phyloP scores from a whole-genome alignment of 176 grass and related monocot species.

The Phoenix dactylifera region DNA sequence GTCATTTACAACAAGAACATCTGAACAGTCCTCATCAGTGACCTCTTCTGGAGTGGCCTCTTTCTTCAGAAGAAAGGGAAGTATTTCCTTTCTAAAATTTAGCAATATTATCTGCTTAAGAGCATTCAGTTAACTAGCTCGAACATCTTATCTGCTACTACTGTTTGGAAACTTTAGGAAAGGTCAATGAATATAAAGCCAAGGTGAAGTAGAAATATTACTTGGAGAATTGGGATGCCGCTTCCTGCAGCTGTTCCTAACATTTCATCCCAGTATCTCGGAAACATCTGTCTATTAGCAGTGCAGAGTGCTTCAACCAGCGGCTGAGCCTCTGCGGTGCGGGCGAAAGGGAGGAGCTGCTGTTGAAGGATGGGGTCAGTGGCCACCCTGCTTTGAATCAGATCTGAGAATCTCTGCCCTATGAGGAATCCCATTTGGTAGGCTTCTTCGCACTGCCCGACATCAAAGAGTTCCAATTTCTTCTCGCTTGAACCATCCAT shows the following conservation, averaged over 20 bases:
- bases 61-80: conserved; percentile 42
- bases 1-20: conserved; percentile 58
- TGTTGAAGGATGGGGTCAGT: conserved; percentile 46
- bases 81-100: conserved; percentile 84
- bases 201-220: conserved; percentile 1
- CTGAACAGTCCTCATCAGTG: conserved; percentile 62
- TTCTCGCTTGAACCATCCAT: background rate
- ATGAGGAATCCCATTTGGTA: conserved; percentile 50
- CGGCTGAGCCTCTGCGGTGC: conserved; percentile 21
- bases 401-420: conserved; percentile 39
- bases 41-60: background rate
- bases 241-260: conserved; percentile 59
- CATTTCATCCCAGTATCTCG: conserved; percentile 71
- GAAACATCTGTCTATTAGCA: conserved; percentile 44
- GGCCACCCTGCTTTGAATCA: conserved; percentile 54
- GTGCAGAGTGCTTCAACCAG: conserved; percentile 44
- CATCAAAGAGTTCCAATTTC: conserved; percentile 36
- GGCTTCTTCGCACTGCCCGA: conserved; percentile 34
- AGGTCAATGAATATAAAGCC: too few species aligned
- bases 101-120: conserved; percentile 51
- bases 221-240: conserved; percentile 49
- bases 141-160: too few species aligned
- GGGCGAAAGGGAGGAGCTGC: conserved; percentile 67
- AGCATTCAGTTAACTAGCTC: too few species aligned
- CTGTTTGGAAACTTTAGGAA: too few species aligned